Evolutionary conservation across 2,329 filamentous ascomycete species (phyloP).

Genomic region (Balansia obtecta): DNA sequence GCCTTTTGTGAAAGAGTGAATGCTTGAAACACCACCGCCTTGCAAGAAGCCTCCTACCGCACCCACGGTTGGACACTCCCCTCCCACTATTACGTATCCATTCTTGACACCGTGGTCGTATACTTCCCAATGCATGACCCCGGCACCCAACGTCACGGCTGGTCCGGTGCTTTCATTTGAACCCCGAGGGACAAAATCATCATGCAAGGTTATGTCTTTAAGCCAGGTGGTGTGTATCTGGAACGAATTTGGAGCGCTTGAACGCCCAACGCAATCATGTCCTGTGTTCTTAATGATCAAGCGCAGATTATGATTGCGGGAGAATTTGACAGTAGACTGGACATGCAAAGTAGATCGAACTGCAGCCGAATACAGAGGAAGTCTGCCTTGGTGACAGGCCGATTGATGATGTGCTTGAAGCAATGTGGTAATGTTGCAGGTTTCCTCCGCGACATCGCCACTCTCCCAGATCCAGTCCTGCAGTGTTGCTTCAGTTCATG

Average conservation of each 20-base stretch:
- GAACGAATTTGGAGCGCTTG: background rate
- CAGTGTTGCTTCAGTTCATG: background rate
- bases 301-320: background rate
- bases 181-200: background rate
- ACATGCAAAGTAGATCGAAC: background rate
- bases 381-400: background rate
- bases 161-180: background rate
- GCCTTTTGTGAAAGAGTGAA: background rate
- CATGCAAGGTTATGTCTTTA: background rate
- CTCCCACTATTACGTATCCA: background rate
- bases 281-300: slow-evolving; percentile 1
- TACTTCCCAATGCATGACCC: background rate
- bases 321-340: background rate
- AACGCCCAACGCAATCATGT: slow-evolving; percentile 1
- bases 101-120: background rate
- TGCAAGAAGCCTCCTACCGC: background rate
- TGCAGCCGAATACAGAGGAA: background rate
- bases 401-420: background rate
- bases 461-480: slow-evolving; percentile 1
- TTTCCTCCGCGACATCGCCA: background rate
- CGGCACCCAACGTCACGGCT: background rate
- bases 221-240: slow-evolving; percentile 3
- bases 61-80: slow-evolving; percentile 1
- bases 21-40: background rate
- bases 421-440: background rate